Evolutionary conservation across 192 early-diverging fungal species (phyloP), one percentile per base, ranked within the genome.

Genomic region (Entophlyctis luteolus): DNA sequence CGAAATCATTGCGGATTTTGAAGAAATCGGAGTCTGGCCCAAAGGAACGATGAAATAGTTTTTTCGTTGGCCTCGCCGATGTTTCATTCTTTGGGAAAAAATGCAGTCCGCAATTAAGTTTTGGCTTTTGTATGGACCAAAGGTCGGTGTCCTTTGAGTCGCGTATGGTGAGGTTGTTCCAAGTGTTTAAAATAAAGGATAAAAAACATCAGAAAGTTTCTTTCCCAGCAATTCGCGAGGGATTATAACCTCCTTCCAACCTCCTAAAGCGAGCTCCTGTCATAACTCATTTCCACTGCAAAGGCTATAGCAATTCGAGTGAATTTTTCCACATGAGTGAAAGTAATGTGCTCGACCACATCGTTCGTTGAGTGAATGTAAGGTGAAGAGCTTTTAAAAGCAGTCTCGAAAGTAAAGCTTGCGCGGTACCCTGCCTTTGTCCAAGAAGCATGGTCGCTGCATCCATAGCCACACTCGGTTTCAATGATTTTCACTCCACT

Each of bases 381-480:
- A 3, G 57, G 62, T 59, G 47, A 57, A 18, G 68, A 65, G 36
- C 73, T 54, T 39, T 76, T 68, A 66, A 82, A 79, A 2, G 35
- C 22, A 14, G 72, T 63, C 66, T 84, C 83, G 59, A 81, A 79
- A 0, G 92, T 82, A 70, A 96, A 94, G 4, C 89, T 87, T 29
- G 93, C 88, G 23, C 88, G 88, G 79, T 83, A 93, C 37, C 1
- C 94, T n/a, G 86, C 84, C 67, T 89, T 85, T 60, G 81, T 83
- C 94, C 94, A 98, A 29, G 89, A 89, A 3, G 93, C 92, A 72
- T 98, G 93, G 77, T 98, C 95, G 52, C 88, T 88, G 76, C 86
- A 90, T 48, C 77, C 73, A 46, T 76, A 98, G 20, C 96, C 94
- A 75, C 96, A 98, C 57, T 85, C 79, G 33, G 91, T 91, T 67